Percentiles rank a stretch among this genome's conserved stretches.
Evolutionary conservation across 441 rosid species (phyloP).

Genomic region (Jatropha podagrica): DNA sequence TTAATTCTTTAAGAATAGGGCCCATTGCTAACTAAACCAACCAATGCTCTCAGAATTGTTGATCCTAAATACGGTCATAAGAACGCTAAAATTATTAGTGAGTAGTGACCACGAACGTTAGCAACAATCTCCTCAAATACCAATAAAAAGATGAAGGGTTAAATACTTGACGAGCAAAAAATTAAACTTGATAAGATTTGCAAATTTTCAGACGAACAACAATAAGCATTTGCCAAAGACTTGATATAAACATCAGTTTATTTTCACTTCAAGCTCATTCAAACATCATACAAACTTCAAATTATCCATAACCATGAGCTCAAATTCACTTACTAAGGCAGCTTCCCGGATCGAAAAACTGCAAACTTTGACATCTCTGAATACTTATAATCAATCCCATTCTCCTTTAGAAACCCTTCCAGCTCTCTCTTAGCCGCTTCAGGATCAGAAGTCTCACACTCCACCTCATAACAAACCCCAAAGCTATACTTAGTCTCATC

Average conservation of each 20-base stretch:
- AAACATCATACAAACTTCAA: not conserved
- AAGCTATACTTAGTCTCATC: conserved; percentile 78
- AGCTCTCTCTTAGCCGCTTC: conserved; percentile 59
- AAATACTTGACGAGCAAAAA: not conserved
- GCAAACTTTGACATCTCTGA: conserved; percentile 33
- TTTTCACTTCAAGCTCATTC: conserved; percentile 9
- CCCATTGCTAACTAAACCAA: not conserved
- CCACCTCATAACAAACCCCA: conserved; percentile 73
- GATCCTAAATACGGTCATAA: not conserved
- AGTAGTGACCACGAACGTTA: not conserved
- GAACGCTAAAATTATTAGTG: not conserved
- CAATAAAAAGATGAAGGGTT: not conserved
- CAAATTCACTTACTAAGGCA: conserved; percentile 41
- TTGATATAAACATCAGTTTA: not conserved
- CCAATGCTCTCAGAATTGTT: not conserved
- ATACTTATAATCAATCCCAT: conserved; percentile 46
- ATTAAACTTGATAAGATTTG: not conserved
- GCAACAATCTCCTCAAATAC: not conserved
- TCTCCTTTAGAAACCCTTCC: conserved; percentile 56
- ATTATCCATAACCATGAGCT: not conserved
- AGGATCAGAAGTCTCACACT: conserved; percentile 77
- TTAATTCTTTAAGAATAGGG: not conserved
- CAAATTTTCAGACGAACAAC: not conserved
- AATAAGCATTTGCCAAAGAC: not conserved
- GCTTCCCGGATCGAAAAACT: conserved; percentile 43